These are phyloP conservation scores for Podospora conica DNA, from an alignment of 495 filamentous ascomycete species.

Conservation along the genomic window DNA sequence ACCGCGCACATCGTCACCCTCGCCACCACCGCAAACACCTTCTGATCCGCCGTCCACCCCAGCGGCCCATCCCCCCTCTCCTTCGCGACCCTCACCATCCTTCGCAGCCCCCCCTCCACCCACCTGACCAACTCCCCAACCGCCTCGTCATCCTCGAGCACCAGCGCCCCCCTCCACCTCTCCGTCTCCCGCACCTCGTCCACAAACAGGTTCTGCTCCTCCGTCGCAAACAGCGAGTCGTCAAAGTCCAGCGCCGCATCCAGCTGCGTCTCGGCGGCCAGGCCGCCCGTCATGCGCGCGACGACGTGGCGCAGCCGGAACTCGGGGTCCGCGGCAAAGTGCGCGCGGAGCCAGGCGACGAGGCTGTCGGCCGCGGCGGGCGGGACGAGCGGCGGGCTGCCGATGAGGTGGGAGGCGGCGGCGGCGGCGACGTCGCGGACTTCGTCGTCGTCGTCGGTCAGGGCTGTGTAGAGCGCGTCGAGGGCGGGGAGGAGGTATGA, in stretches of 20 bases:
- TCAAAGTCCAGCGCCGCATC: constrained; percentile 51
- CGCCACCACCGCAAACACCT: constrained; percentile 62
- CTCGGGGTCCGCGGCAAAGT: constrained; percentile 20
- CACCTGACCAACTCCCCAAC: constrained; percentile 36
- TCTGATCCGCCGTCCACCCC: constrained; percentile 67
- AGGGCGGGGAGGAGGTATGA: constrained; percentile 44
- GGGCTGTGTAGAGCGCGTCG: constrained; percentile 44
- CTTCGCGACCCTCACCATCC: constrained; percentile 36
- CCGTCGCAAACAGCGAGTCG: constrained; percentile 71
- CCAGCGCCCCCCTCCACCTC: constrained; percentile 53
- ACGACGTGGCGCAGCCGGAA: constrained; percentile 30
- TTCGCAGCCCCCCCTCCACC: constrained; percentile 51
- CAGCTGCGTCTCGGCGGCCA: constrained; percentile 41
- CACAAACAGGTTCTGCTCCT: constrained; percentile 87
- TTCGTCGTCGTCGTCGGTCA: constrained; percentile 91
- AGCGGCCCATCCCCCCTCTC: constrained; percentile 53
- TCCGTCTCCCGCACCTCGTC: constrained; percentile 67
- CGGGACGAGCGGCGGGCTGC: constrained; percentile 32
- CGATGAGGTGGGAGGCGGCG: constrained; percentile 27
- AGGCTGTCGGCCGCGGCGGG: constrained; percentile 36
- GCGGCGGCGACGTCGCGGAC: constrained; percentile 60
- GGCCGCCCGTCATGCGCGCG: constrained; percentile 31
- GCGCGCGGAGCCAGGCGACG: constrained; percentile 27
- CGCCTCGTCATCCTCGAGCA: constrained; percentile 10
- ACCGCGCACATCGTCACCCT: constrained; percentile 49